Percentiles rank a stretch among this genome's conserved stretches.
Evolutionary conservation across 306 rosid genomes (phyloP).

Genomic region (Ormosia semicastrata): DNA sequence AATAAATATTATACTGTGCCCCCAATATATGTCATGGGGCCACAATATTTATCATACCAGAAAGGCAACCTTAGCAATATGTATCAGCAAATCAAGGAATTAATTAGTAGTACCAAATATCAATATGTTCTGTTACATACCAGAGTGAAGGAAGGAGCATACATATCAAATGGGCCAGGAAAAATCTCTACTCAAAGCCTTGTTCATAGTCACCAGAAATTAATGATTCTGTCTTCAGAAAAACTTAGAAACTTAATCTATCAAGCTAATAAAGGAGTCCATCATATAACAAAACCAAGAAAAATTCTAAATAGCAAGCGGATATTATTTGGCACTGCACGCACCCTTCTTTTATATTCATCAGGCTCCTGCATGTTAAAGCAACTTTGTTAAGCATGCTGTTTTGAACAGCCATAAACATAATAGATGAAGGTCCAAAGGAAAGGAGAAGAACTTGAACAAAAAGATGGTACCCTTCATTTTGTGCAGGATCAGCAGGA

Average conservation of each 20-base stretch:
- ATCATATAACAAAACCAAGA: neutral
- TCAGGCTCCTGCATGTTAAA: neutral
- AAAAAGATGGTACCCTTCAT: conserved; percentile 1
- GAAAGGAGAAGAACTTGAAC: neutral
- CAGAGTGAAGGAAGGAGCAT: neutral
- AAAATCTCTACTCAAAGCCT: neutral
- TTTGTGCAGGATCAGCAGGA: conserved; percentile 14
- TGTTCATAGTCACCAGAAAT: neutral
- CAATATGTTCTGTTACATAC: neutral
- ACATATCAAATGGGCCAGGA: neutral
- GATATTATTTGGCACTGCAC: conserved; percentile 23
- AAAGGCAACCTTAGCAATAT: neutral
- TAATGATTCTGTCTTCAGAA: neutral
- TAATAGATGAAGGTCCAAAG: neutral
- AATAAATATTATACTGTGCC: no score
- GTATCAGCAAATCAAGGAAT: neutral
- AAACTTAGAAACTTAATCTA: neutral
- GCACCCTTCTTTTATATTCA: conserved; percentile 23
- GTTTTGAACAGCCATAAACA: neutral
- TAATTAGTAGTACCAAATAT: neutral
- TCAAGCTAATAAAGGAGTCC: neutral
- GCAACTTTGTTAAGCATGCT: neutral
- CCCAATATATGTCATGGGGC: neutral
- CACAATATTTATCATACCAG: neutral
- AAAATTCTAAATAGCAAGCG: neutral